A percentile compares a stretch with the other conserved stretches of the same genome.
Conservation (phyloP, 2,329 filamentous ascomycete genomes). For the Colletotrichum brevisporum region DNA sequence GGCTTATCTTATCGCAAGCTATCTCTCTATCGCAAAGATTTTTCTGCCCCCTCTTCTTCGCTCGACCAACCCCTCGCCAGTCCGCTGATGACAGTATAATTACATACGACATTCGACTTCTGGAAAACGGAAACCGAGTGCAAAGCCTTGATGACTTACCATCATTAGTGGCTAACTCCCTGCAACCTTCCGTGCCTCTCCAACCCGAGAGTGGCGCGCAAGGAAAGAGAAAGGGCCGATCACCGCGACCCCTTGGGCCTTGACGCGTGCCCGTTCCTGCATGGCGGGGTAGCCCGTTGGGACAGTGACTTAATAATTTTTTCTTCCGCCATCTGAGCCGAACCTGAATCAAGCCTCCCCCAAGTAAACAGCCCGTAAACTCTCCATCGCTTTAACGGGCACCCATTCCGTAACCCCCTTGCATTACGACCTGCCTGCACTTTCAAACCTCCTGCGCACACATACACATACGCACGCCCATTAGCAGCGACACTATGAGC, state of each 20-base stretch:
- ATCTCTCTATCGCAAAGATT: slow-evolving; percentile 9
- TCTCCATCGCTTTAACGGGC: not conserved
- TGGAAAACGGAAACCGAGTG: not conserved
- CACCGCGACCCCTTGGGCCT: slow-evolving; percentile 35
- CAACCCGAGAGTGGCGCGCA: slow-evolving; percentile 13
- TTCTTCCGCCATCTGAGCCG: not conserved
- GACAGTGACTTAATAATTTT: slow-evolving; percentile 3
- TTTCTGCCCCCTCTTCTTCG: slow-evolving; percentile 1
- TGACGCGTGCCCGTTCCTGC: slow-evolving; percentile 38
- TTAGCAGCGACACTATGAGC: slow-evolving; percentile 73
- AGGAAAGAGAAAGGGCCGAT: slow-evolving; percentile 23
- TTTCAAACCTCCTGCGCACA: slow-evolving; percentile 5
- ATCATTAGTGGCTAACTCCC: not conserved
- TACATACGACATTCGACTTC: not conserved
- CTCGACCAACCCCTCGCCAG: not conserved
- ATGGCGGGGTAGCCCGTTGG: slow-evolving; percentile 41
- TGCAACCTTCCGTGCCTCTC: not conserved
- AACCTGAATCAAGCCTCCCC: slow-evolving; percentile 7
- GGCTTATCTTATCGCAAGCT: slow-evolving; percentile 27
- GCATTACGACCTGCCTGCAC: slow-evolving; percentile 14
- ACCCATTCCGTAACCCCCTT: not conserved
- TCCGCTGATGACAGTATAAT: slow-evolving; percentile 2
- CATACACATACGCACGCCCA: not conserved
- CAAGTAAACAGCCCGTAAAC: not conserved
- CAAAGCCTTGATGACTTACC: not conserved